Conservation (phyloP, 2,329 filamentous ascomycete species). For the Alternaria gaisen region DNA sequence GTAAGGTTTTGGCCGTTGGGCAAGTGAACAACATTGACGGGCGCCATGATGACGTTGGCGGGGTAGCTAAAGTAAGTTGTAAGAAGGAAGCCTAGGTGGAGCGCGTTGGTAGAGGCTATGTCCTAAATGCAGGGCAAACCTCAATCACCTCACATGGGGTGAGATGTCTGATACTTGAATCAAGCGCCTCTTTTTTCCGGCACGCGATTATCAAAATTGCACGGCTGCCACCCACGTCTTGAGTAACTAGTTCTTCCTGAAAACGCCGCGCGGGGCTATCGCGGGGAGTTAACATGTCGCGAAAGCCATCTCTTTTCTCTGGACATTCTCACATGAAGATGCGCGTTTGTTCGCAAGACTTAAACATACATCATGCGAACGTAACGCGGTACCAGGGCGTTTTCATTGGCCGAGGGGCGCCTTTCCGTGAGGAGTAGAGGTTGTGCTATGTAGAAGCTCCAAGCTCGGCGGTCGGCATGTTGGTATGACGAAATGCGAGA, state of each 20-base stretch:
- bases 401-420: slow-evolving; percentile 23
- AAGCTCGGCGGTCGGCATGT: slow-evolving; percentile 29
- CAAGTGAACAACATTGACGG: slow-evolving; percentile 67
- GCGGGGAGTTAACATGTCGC: slow-evolving; percentile 9
- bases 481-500: slow-evolving; percentile 39
- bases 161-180: slow-evolving; percentile 15
- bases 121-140: slow-evolving; percentile 11
- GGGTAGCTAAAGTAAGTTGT: slow-evolving; percentile 29
- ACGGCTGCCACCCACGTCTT: slow-evolving; percentile 15
- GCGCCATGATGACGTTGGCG: slow-evolving; percentile 51
- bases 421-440: slow-evolving; percentile 12
- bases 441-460: slow-evolving; percentile 17
- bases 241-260: slow-evolving; percentile 20
- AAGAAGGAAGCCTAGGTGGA: neutral
- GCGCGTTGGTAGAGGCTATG: slow-evolving; percentile 1
- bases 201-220: slow-evolving; percentile 32
- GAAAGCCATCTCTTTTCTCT: neutral
- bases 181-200: slow-evolving; percentile 11
- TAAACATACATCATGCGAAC: neutral
- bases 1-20: slow-evolving; percentile 88
- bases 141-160: slow-evolving; percentile 31
- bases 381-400: neutral
- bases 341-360: neutral
- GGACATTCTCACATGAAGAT: neutral
- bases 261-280: slow-evolving; percentile 21